Percentiles rank a stretch among this genome's conserved stretches.
These are phyloP conservation scores for Lecanicillium sp. DNA, from an alignment of 2,329 filamentous ascomycete species.

Conservation along the genomic window DNA sequence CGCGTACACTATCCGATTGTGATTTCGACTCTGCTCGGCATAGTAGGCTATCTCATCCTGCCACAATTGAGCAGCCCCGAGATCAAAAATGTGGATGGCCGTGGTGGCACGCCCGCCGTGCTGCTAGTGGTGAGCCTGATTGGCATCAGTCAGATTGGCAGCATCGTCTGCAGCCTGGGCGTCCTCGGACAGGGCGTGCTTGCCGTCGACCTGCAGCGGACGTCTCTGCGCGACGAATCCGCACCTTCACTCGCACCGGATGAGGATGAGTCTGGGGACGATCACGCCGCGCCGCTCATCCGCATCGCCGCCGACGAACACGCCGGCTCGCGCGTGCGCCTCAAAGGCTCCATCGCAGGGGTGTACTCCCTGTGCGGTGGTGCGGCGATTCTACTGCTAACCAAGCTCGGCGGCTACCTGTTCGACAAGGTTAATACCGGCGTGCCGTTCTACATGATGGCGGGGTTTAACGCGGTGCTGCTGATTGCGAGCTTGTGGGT, in stretches of 20 bases:
- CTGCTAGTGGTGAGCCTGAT: constrained; percentile 75
- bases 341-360: constrained; percentile 92
- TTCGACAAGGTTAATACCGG: constrained; percentile 72
- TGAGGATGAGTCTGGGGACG: constrained; percentile 36
- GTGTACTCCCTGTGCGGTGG: constrained; percentile 91
- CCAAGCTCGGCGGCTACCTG: constrained; percentile 80
- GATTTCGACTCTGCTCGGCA: constrained; percentile 63
- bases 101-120: constrained; percentile 61
- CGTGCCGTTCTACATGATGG: constrained; percentile 93
- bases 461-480: constrained; percentile 72
- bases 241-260: constrained; percentile 26
- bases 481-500: constrained; percentile 50
- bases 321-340: constrained; percentile 43
- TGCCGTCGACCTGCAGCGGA: constrained; percentile 36
- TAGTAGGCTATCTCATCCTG: constrained; percentile 72
- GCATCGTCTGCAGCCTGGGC: constrained; percentile 92
- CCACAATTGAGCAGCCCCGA: constrained; percentile 74
- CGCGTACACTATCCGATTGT: constrained; percentile 69
- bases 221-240: constrained; percentile 17
- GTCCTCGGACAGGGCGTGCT: constrained; percentile 78
- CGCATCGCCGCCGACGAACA: constrained; percentile 25
- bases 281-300: constrained; percentile 34
- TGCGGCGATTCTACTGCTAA: constrained; percentile 81
- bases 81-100: constrained; percentile 54
- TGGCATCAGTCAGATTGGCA: constrained; percentile 89